These are phyloP conservation scores for Tolypocladium sp. DNA, from an alignment of 2,329 filamentous ascomycete species.

Conservation along the genomic window DNA sequence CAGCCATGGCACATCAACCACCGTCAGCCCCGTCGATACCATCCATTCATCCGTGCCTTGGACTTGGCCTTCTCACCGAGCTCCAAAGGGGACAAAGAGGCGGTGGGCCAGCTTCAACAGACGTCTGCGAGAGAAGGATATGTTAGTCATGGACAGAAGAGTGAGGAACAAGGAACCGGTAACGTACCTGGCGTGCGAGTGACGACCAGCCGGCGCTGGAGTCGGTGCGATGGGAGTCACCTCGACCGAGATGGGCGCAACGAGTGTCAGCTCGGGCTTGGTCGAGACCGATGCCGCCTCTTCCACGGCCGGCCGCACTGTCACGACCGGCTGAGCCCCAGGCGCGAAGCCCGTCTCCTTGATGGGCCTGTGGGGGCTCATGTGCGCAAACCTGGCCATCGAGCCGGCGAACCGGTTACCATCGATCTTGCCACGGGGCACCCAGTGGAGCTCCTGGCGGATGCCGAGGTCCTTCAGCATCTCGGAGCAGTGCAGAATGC, in stretches of 20 bases:
- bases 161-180: too few relatives aligned
- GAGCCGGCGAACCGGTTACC: constrained; percentile 7
- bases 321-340: background rate
- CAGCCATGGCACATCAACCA: background rate
- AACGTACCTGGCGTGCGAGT: background rate
- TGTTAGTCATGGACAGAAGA: too few relatives aligned
- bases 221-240: background rate
- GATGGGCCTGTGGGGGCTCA: background rate
- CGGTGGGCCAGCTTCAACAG: background rate
- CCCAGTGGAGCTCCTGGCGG: constrained; percentile 9
- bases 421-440: constrained; percentile 3
- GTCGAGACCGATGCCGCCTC: background rate
- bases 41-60: background rate
- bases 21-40: too few relatives aligned
- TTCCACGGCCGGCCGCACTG: background rate
- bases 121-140: background rate
- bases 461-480: constrained; percentile 1
- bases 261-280: too few relatives aligned
- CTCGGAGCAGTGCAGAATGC: background rate
- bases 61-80: background rate
- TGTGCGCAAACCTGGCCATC: background rate
- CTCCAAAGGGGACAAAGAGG: background rate
- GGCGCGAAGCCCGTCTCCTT: too few relatives aligned
- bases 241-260: background rate
- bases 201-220: background rate